phyloP scores from a whole-genome alignment of 495 filamentous ascomycete species.

The Hypomontagnella monticulosa region DNA sequence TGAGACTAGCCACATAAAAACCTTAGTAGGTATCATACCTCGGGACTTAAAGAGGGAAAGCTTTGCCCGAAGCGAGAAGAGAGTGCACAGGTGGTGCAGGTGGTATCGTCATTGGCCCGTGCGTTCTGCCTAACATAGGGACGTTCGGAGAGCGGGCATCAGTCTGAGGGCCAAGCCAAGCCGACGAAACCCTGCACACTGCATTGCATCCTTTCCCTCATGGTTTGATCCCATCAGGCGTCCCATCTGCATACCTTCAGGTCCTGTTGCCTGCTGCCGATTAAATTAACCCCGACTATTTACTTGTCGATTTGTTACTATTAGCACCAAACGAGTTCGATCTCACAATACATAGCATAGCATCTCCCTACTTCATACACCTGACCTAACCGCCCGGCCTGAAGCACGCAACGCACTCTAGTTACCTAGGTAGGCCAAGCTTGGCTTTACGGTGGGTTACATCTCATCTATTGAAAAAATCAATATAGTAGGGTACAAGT shows the following conservation, averaged over 20 bases:
- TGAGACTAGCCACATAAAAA: too few relatives aligned
- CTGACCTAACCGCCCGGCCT: constrained; percentile 2
- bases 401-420: constrained; percentile 28
- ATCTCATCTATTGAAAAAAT: constrained; percentile 31
- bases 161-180: constrained; percentile 28
- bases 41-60: constrained; percentile 6
- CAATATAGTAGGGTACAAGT: constrained; percentile 32
- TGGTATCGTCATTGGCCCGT: constrained; percentile 43
- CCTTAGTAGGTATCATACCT: too few relatives aligned
- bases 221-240: constrained; percentile 19
- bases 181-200: constrained; percentile 32
- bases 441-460: constrained; percentile 41
- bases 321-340: too few relatives aligned
- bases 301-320: too few relatives aligned
- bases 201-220: constrained; percentile 41
- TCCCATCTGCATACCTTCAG: constrained; percentile 14
- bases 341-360: background rate
- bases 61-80: constrained; percentile 2
- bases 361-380: constrained; percentile 10
- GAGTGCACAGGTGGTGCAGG: background rate
- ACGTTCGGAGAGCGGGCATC: constrained; percentile 33
- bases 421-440: constrained; percentile 21
- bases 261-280: constrained; percentile 4
- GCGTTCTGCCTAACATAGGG: constrained; percentile 22
- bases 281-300: background rate